phyloP scores from a whole-genome alignment of 2,329 filamentous ascomycete genomes.

The Exophiala sp. region DNA sequence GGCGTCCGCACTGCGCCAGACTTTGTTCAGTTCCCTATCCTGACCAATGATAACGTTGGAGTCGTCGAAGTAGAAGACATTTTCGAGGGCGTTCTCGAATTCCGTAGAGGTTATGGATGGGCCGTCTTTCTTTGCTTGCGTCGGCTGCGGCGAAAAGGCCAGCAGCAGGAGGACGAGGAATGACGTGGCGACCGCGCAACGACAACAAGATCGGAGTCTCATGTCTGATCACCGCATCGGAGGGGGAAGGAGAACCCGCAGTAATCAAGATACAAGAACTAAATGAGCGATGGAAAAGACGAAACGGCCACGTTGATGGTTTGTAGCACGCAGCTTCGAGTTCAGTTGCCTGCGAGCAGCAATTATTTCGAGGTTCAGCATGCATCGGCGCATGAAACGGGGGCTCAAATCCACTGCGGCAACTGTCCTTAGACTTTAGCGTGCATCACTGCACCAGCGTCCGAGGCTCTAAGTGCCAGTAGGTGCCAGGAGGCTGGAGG shows the following conservation, averaged over 20 bases:
- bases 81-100: constrained; percentile 61
- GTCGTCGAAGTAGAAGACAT: constrained; percentile 85
- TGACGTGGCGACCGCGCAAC: constrained; percentile 18
- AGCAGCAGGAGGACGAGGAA: constrained; percentile 18
- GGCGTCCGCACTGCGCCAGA: constrained; percentile 75
- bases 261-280: constrained; percentile 2
- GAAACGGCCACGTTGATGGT: constrained; percentile 15
- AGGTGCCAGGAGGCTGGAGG: too few species aligned
- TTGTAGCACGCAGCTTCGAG: constrained; percentile 5
- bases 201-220: constrained; percentile 24
- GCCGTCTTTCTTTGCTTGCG: constrained; percentile 52
- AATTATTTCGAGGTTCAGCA: constrained; percentile 6
- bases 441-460: neutral
- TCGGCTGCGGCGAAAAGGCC: constrained; percentile 13
- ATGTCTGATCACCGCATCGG: constrained; percentile 25
- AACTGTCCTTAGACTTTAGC: neutral
- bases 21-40: constrained; percentile 56
- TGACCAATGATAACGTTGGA: constrained; percentile 74
- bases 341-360: constrained; percentile 17
- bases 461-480: too few species aligned
- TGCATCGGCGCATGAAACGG: neutral
- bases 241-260: neutral
- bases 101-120: constrained; percentile 60
- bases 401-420: neutral
- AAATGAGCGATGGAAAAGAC: constrained; percentile 2